phyloP scores from a whole-genome alignment of 2,329 filamentous ascomycete genomes.

The Claviceps maximensis region DNA sequence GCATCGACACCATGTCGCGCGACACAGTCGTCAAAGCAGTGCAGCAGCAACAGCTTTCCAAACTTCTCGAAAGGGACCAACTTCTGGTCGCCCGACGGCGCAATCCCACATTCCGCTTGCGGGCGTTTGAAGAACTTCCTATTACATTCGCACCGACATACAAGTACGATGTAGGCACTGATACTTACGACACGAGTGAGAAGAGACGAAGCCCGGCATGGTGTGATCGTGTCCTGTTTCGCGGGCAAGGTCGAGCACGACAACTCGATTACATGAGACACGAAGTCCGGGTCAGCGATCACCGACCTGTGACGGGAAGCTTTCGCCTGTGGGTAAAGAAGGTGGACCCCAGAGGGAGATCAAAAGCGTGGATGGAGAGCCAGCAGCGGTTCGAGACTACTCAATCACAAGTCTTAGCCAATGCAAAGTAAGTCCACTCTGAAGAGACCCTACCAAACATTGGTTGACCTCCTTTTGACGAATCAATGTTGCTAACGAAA shows the following conservation, averaged over 20 bases:
- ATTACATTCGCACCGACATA: constrained; percentile 94
- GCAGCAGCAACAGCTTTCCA: constrained; percentile 64
- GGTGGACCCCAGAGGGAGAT: constrained; percentile 54
- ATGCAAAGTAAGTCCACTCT: constrained; percentile 55
- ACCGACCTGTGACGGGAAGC: constrained; percentile 76
- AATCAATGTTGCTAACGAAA: not conserved
- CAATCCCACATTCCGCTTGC: constrained; percentile 78
- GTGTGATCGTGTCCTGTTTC: constrained; percentile 89
- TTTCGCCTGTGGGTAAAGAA: constrained; percentile 80
- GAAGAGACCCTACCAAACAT: not conserved
- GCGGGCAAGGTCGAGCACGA: constrained; percentile 67
- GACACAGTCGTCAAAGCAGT: constrained; percentile 84
- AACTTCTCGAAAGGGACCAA: constrained; percentile 87
- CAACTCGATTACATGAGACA: constrained; percentile 81
- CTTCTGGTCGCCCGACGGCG: constrained; percentile 77
- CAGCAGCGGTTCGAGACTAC: constrained; percentile 62
- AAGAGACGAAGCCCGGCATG: constrained; percentile 90
- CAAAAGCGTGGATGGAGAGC: constrained; percentile 56
- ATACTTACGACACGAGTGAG: constrained; percentile 87
- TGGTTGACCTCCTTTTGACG: not conserved
- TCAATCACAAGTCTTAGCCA: constrained; percentile 51
- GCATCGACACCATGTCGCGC: constrained; percentile 92
- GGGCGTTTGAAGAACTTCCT: constrained; percentile 78
- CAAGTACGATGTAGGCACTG: constrained; percentile 94
- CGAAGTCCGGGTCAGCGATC: constrained; percentile 83